Conservation (phyloP, 139 green algal genomes). For the Eudorina sp. region DNA sequence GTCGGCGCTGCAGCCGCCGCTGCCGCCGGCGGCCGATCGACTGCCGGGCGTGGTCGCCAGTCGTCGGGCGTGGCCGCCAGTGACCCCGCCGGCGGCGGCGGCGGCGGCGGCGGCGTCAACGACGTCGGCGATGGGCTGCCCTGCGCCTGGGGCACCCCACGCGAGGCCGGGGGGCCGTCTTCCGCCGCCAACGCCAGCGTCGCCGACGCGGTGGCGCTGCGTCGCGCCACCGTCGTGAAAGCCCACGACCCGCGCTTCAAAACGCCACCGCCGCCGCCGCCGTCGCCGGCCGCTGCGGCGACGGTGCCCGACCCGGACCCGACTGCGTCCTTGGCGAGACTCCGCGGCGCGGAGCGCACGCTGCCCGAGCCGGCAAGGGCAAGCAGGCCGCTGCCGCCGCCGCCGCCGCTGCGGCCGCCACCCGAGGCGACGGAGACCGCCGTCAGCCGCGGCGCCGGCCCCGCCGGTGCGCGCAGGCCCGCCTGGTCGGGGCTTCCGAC, state of each 20-base stretch:
- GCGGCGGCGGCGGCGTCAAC: no score
- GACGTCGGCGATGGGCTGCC: no score
- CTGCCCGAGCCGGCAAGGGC: neutral
- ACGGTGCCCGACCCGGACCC: neutral
- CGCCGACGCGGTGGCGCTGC: neutral
- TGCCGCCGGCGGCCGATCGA: neutral
- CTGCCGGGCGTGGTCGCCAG: no score
- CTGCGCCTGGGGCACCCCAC: no score
- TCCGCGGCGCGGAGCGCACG: neutral
- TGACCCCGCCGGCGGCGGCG: no score
- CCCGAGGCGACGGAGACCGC: no score
- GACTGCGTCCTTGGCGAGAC: no score
- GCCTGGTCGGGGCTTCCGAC: neutral
- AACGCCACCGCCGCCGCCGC: neutral
- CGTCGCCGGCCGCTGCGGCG: neutral
- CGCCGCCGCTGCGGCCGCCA: neutral
- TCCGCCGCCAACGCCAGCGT: no score
- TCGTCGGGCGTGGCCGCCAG: no score
- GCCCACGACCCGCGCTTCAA: neutral
- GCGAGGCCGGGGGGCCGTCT: no score
- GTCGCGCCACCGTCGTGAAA: neutral
- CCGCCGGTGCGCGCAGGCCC: neutral
- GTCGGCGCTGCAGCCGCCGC: neutral
- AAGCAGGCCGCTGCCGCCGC: neutral
- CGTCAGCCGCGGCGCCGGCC: no score